These are phyloP conservation scores for Bacterosira constricta DNA, from an alignment of 108 stramenopile genomes.

Conservation along the genomic window DNA sequence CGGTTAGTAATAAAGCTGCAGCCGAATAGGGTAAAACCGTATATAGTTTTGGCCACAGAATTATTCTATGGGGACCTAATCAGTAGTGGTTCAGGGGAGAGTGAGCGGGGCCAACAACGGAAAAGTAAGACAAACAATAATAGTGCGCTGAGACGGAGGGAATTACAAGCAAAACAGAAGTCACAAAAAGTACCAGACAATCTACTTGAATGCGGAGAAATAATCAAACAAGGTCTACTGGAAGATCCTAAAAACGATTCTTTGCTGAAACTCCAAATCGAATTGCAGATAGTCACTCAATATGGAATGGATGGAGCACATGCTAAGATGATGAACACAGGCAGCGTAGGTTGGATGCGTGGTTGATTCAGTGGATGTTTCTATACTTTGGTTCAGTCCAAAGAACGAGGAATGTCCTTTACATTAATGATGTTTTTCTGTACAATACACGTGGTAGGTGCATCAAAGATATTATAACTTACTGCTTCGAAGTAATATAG, in stretches of 20 bases:
- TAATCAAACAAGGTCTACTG: conserved; percentile 10
- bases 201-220: conserved; percentile 16
- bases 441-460: too few species aligned
- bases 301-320: conserved; percentile 14
- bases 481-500: too few species aligned
- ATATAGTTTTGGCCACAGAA: conserved; percentile 17
- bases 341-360: conserved; percentile 16
- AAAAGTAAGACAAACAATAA: background rate
- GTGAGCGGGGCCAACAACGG: background rate
- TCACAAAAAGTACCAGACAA: background rate
- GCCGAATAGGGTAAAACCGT: background rate
- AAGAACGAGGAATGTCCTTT: background rate
- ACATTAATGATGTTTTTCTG: too few species aligned
- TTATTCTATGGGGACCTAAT: conserved; percentile 26
- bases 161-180: background rate
- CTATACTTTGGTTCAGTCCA: background rate
- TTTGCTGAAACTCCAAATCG: conserved; percentile 15
- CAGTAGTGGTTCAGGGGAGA: background rate
- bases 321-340: conserved; percentile 26
- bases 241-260: conserved; percentile 13
- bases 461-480: too few species aligned
- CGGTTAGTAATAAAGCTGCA: conserved; percentile 18
- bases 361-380: background rate
- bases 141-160: background rate
- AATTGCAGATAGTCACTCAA: conserved; percentile 14